A percentile compares a stretch with the other conserved stretches of the same genome.
phyloP scores from a whole-genome alignment of 129 eudicot species.

The Glebionis coronaria region DNA sequence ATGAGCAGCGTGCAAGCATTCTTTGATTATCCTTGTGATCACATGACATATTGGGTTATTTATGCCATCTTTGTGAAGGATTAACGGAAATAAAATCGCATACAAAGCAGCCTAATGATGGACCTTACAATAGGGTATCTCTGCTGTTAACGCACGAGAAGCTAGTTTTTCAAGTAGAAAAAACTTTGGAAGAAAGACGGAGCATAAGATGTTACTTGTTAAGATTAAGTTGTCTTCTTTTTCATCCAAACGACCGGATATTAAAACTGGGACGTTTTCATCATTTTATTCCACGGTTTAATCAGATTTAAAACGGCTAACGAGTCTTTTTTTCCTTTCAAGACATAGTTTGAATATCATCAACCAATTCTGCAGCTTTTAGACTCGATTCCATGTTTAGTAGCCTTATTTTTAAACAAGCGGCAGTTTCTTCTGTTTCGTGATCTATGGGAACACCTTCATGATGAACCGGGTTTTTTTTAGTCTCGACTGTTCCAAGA shows the following conservation, averaged over 20 bases:
- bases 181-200: slow-evolving; percentile 67
- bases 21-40: too few species aligned
- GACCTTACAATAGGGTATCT: slow-evolving; percentile 57
- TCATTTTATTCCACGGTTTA: slow-evolving; percentile 84
- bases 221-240: slow-evolving; percentile 43
- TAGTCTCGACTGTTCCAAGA: slow-evolving; percentile 15
- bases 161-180: slow-evolving; percentile 55
- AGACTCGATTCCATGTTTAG: slow-evolving; percentile 37
- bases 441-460: too few species aligned
- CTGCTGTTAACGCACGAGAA: slow-evolving; percentile 53
- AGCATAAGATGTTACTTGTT: slow-evolving; percentile 59
- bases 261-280: slow-evolving; percentile 39
- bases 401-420: too few species aligned
- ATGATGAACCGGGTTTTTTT: slow-evolving; percentile 1
- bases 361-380: too few species aligned
- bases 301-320: slow-evolving; percentile 45
- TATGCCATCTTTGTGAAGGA: slow-evolving; percentile 56
- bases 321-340: slow-evolving; percentile 21
- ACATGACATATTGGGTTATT: slow-evolving; percentile 54
- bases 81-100: slow-evolving; percentile 57
- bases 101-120: slow-evolving; percentile 65
- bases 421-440: too few species aligned
- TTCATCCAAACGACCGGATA: slow-evolving; percentile 43
- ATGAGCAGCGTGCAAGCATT: too few species aligned
- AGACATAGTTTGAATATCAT: too few species aligned